These are phyloP conservation scores for Stylonectria norvegica DNA, from an alignment of 2,329 filamentous ascomycete species.

Conservation along the genomic window DNA sequence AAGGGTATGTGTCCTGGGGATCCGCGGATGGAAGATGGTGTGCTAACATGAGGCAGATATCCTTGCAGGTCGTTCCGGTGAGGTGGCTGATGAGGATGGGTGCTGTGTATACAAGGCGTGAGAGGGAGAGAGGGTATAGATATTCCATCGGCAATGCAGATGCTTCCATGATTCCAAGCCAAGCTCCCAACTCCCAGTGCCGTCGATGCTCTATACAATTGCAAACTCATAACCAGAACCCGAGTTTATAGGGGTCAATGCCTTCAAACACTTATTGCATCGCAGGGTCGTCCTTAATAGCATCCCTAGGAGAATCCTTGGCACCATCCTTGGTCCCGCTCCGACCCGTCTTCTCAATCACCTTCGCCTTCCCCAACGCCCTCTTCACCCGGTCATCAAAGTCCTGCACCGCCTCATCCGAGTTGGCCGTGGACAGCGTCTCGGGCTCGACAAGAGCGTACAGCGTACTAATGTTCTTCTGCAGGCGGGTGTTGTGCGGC, in stretches of 20 bases:
- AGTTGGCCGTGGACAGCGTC: slow-evolving; percentile 75
- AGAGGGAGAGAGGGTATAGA: slow-evolving; percentile 27
- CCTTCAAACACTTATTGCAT: background rate
- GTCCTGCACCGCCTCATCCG: slow-evolving; percentile 83
- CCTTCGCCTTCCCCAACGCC: slow-evolving; percentile 77
- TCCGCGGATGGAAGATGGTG: background rate
- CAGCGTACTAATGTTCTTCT: slow-evolving; percentile 72
- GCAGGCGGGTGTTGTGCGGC: slow-evolving; percentile 60
- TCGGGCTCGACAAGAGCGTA: slow-evolving; percentile 75
- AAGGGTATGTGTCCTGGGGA: slow-evolving; percentile 52
- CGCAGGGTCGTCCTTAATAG: background rate
- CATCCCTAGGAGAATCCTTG: slow-evolving; percentile 15
- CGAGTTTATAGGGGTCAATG: background rate
- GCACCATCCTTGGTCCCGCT: slow-evolving; percentile 10
- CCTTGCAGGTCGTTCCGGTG: slow-evolving; percentile 62
- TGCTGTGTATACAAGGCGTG: slow-evolving; percentile 30
- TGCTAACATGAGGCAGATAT: slow-evolving; percentile 45
- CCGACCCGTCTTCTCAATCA: slow-evolving; percentile 69
- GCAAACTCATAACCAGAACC: too few relatives aligned
- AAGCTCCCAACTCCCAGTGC: slow-evolving; percentile 6
- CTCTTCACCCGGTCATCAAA: slow-evolving; percentile 86
- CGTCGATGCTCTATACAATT: slow-evolving; percentile 7
- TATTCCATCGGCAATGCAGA: slow-evolving; percentile 31
- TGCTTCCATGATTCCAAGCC: slow-evolving; percentile 18
- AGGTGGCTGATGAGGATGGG: slow-evolving; percentile 20